A percentile compares a stretch with the other conserved stretches of the same genome.
Evolutionary conservation across 495 filamentous ascomycete genomes (phyloP).

Genomic region (Letharia columbiana): DNA sequence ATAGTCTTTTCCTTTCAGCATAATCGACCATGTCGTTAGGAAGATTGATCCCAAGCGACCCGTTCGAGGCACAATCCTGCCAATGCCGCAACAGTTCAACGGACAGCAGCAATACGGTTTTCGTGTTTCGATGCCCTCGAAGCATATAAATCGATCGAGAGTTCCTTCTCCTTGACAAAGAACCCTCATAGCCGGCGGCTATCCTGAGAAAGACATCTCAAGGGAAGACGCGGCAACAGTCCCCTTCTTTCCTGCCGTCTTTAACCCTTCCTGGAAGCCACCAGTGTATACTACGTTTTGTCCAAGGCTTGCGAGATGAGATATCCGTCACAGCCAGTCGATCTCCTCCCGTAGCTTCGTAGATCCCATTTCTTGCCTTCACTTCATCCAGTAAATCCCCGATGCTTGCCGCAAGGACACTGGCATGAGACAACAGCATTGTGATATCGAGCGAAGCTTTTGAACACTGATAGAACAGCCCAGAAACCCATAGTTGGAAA

Average conservation of each 20-base stretch:
- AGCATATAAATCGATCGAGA: neutral
- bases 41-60: neutral
- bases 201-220: neutral
- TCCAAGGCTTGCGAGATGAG: constrained; percentile 10
- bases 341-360: constrained; percentile 14
- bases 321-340: constrained; percentile 14
- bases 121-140: neutral
- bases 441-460: constrained; percentile 10
- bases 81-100: neutral
- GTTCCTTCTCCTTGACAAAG: neutral
- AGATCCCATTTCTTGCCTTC: constrained; percentile 13
- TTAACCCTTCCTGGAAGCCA: constrained; percentile 14
- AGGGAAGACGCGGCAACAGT: neutral
- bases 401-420: neutral
- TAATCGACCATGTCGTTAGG: neutral
- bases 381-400: constrained; percentile 9
- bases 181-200: neutral
- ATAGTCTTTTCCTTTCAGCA: neutral
- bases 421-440: constrained; percentile 9
- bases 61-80: neutral
- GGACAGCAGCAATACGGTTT: neutral
- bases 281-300: constrained; percentile 11
- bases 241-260: constrained; percentile 7
- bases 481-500: constrained; percentile 16
- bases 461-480: constrained; percentile 11